Base-by-base conservation (phyloP, 202 grass and related monocot species). In the Zizania palustris region DNA sequence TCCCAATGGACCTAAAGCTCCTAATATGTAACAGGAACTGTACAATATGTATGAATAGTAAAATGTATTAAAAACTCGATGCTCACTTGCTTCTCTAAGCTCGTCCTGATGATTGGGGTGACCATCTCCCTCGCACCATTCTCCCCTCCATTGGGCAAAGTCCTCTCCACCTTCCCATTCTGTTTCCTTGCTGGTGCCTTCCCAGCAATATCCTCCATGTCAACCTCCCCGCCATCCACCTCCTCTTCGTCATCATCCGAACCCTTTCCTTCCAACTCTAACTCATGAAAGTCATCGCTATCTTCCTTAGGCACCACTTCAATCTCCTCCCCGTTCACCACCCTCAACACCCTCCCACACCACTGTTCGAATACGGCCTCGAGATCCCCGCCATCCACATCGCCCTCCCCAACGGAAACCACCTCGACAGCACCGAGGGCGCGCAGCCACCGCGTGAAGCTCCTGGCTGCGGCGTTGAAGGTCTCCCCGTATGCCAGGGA, bases 191-290 rank as follows among this genome's bases (percentile, higher is more conserved):
- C 50, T 0, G 77, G 81, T 1, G 85, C 87, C 81, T 98, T 98
- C 59, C 95, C 91, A 5, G 95, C 95, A 43, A 98, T 88, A 68
- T 98, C 91, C 82, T 98, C 95, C 87, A 94, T 90, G 78, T 98
- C 95, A 65, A 98, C 67, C 7, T 90, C 91, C 46, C 35, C 82
- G 60, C 56, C 71, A 3, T 43, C 76, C 45, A 54, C 57, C 44
- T 83, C 86, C 34, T 88, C 85, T 42, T 90, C 80, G 3, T 86
- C 80, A 7, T 90, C 87, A 41, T 90, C 82, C 5, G 66, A 71
- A 39, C 74, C 83, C 76, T 88, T 85, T 5, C 39, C 82, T 45
- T 86, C 85, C 20, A 88, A 65, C 34, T 86, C 79, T 22, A 65
- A 56, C 60, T 72, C 89, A 50, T 90, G 76, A 69, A 91, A 74